Evolutionary conservation across 495 filamentous ascomycete species (phyloP).

Genomic region (Apodospora peruviana): DNA sequence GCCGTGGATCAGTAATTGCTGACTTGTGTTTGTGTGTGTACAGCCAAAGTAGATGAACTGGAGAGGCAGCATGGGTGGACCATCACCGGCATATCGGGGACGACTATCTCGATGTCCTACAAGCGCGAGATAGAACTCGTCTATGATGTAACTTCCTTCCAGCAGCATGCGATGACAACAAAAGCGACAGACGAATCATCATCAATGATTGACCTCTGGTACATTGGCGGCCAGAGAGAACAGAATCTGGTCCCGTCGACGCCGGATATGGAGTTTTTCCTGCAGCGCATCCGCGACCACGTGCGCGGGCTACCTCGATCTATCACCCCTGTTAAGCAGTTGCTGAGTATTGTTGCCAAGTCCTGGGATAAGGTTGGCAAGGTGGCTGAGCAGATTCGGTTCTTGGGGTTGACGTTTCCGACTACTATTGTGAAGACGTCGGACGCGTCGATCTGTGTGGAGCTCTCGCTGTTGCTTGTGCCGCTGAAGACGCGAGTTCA

Average conservation of each 20-base stretch:
- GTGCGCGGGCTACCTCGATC: constrained; percentile 49
- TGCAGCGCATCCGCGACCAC: constrained; percentile 56
- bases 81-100: constrained; percentile 54
- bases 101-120: constrained; percentile 72
- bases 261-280: constrained; percentile 62
- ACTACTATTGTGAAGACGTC: constrained; percentile 49
- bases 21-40: background rate
- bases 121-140: constrained; percentile 67
- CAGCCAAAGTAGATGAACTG: constrained; percentile 62
- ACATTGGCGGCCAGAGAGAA: constrained; percentile 47
- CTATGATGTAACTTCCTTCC: constrained; percentile 64
- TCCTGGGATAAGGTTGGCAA: constrained; percentile 55
- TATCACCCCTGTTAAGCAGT: constrained; percentile 42
- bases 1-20: constrained; percentile 2
- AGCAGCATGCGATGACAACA: constrained; percentile 4
- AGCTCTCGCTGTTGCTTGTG: constrained; percentile 48
- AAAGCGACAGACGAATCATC: constrained; percentile 18
- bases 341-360: constrained; percentile 48
- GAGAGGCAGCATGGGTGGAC: constrained; percentile 78
- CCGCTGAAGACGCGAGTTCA: constrained; percentile 57
- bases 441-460: constrained; percentile 51
- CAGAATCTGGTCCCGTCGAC: constrained; percentile 40
- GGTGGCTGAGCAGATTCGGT: constrained; percentile 49
- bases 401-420: constrained; percentile 48
- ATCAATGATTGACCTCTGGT: constrained; percentile 47